Evolutionary conservation across 2,329 filamentous ascomycete species (phyloP), one percentile per base, ranked within the genome.

Genomic region (Trichoderma koningii): DNA sequence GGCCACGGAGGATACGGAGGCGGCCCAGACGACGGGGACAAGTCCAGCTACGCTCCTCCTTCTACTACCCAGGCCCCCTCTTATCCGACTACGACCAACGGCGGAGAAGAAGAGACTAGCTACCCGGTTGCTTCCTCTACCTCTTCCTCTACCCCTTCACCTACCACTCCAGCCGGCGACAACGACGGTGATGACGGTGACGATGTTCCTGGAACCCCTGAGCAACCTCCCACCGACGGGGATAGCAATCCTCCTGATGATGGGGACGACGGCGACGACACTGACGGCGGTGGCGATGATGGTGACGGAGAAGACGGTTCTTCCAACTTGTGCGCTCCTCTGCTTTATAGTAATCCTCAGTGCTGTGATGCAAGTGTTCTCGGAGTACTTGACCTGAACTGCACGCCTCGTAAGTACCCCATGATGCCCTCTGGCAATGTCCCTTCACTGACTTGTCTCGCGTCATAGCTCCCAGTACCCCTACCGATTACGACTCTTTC

Each of bases 331-430:
- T 64, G 63, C 30, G 12, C 38, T 15, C 12, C 3, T 21, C 21
- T 30, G 21, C 34, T 67, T 30, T 56, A 41, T 30, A 23, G 14
- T 23, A 60, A 30, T n/a, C 55, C 50, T 21, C 44, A 34, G 48
- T 67, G 66, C 59, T 67, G 66, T 15, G 21, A 4, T 30, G 5
- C 12, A 9, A 51, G 28, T 7, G 28, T 67, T 15, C 66, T 67
- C 48, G 59, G 14, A 1, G 1, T 66, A 21, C n/a, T 21, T 14
- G 44, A 38, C 21, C 48, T 67, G 21, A 21, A 61, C 42, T 67
- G 66, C 55, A 5, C 4, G 4, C 3, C n/a, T 17, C 66, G 66
- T 67, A 55, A 41, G 66, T 64, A 1, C 1, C 9, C 19, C 26
- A 10, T 30, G 26, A n/a, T 2, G 0, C 17, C 50, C 50, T n/a